A percentile compares a stretch with the other conserved stretches of the same genome.
Conservation (phyloP, 2,329 filamentous ascomycete genomes). For the Penicillium thymicola region DNA sequence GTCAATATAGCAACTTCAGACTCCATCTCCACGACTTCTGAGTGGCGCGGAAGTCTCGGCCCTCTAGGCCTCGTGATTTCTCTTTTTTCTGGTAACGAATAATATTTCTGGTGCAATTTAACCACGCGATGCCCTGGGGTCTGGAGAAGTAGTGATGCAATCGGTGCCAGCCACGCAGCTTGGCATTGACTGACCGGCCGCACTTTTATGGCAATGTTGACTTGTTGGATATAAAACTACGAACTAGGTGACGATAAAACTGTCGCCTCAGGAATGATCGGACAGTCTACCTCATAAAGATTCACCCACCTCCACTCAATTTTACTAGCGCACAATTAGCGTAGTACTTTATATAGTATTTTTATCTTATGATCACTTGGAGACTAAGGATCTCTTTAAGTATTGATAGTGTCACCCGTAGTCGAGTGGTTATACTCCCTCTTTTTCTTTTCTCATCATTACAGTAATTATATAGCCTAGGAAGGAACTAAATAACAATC, state of each 20-base stretch:
- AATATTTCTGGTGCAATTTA: background rate
- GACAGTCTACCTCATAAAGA: no score
- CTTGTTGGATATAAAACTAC: background rate
- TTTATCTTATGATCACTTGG: no score
- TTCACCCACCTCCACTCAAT: no score
- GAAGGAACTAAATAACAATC: background rate
- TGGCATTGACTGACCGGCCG: background rate
- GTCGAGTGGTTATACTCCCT: no score
- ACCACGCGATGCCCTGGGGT: background rate
- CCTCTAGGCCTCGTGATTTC: conserved; percentile 12
- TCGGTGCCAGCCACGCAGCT: conserved; percentile 13
- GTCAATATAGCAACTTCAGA: conserved; percentile 3
- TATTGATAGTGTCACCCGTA: background rate
- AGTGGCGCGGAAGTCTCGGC: conserved; percentile 12
- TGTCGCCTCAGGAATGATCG: no score
- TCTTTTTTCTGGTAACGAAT: conserved; percentile 4
- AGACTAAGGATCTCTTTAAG: no score
- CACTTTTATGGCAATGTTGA: background rate
- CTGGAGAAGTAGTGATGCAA: conserved; percentile 11
- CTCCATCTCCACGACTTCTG: conserved; percentile 1
- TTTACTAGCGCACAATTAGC: no score
- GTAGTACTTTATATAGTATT: no score
- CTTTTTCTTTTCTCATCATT: background rate
- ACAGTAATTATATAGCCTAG: background rate
- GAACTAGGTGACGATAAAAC: background rate